Conservation (phyloP, 192 early-diverging fungal species). For the Backusella tuberculispora region DNA sequence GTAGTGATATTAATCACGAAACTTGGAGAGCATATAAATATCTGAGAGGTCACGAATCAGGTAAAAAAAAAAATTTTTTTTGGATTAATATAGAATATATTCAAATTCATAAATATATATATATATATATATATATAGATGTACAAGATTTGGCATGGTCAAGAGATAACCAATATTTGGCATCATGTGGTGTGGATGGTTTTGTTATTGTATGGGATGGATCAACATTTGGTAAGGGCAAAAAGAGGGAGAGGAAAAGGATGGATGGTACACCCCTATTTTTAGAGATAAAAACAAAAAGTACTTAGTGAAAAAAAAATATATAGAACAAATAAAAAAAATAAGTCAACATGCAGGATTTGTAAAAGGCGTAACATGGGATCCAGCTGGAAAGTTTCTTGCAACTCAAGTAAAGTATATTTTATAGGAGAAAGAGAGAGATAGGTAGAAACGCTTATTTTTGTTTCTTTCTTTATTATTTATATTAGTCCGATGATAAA, state of each 20-base stretch:
- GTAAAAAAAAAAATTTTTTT: slow-evolving; percentile 18
- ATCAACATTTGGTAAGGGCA: slow-evolving; percentile 66
- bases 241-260: background rate
- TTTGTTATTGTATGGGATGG: slow-evolving; percentile 88
- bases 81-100: background rate
- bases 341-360: slow-evolving; percentile 81
- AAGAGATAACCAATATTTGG: slow-evolving; percentile 79
- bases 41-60: slow-evolving; percentile 15
- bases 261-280: too few relatives aligned
- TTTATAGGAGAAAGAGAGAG: background rate
- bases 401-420: slow-evolving; percentile 72
- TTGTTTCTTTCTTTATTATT: background rate
- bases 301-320: background rate
- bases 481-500: slow-evolving; percentile 83
- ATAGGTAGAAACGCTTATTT: background rate
- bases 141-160: slow-evolving; percentile 95
- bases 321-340: slow-evolving; percentile 57
- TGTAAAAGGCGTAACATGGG: slow-evolving; percentile 97
- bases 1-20: slow-evolving; percentile 17
- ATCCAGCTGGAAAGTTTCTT: slow-evolving; percentile 92
- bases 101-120: background rate
- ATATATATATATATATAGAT: slow-evolving; percentile 50
- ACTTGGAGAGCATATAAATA: slow-evolving; percentile 23
- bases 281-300: background rate
- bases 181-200: slow-evolving; percentile 89